A percentile compares a stretch with the other conserved stretches of the same genome.
Conservation (phyloP, 2,329 filamentous ascomycete genomes). For the Tolypocladium nubicola region DNA sequence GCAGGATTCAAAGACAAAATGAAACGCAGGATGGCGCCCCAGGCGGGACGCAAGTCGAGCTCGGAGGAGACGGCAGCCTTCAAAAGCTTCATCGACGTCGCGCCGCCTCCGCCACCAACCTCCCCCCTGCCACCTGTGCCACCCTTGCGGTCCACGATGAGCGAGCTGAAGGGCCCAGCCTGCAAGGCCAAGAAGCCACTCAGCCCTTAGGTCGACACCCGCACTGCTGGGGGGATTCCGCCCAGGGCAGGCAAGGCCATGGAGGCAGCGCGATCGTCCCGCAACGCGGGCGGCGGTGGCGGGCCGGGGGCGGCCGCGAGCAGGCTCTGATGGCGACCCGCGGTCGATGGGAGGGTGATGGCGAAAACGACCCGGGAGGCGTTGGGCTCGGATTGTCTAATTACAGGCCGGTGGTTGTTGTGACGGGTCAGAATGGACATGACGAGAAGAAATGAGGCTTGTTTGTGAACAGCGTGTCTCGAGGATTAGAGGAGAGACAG, state of each 20-base stretch:
- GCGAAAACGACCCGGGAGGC: background rate
- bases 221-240: conserved; percentile 4
- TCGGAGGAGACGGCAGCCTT: conserved; percentile 13
- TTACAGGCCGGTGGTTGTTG: background rate
- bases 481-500: background rate
- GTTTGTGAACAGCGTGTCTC: background rate
- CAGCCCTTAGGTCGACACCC: conserved; percentile 13
- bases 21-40: background rate
- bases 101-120: conserved; percentile 11
- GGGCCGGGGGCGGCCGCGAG: background rate
- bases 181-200: conserved; percentile 15
- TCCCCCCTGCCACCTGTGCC: conserved; percentile 15
- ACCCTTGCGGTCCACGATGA: conserved; percentile 8
- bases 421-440: background rate
- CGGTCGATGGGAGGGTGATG: background rate
- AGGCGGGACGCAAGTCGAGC: conserved; percentile 7
- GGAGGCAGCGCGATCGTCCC: conserved; percentile 7
- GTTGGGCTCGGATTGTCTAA: background rate
- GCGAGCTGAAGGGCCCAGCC: background rate
- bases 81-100: conserved; percentile 12
- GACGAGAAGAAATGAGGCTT: background rate
- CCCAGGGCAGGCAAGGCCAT: conserved; percentile 11
- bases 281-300: conserved; percentile 4
- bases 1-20: conserved; percentile 4
- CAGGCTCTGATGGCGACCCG: background rate